Evolutionary conservation across 345 rosid genomes (phyloP).

Genomic region (Linum tenue): DNA sequence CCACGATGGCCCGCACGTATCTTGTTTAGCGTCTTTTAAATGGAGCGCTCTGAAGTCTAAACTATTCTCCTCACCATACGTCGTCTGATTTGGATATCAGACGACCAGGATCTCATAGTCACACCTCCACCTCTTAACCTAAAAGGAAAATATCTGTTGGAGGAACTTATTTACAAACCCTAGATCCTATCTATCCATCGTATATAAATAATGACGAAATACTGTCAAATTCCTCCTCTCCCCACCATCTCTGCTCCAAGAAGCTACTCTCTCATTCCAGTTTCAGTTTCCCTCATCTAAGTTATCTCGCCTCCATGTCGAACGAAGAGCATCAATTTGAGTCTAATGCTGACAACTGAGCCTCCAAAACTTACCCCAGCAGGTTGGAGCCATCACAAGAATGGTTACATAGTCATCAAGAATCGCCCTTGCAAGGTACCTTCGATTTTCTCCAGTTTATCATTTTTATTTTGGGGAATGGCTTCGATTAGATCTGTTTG

Average conservation of each 20-base stretch:
- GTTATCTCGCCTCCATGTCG: background rate
- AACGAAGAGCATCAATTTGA: background rate
- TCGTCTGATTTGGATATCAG: background rate
- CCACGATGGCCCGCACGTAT: too few species aligned
- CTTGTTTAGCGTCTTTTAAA: background rate
- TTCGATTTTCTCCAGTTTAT: background rate
- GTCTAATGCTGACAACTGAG: background rate
- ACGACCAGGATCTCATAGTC: background rate
- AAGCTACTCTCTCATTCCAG: background rate
- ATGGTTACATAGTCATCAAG: background rate
- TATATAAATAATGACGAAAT: background rate
- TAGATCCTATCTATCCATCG: background rate
- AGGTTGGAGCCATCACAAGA: background rate
- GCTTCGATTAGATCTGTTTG: background rate
- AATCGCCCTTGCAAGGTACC: background rate
- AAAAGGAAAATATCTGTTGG: too few species aligned
- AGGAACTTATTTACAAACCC: background rate
- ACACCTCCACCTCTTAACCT: too few species aligned
- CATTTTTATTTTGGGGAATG: too few species aligned
- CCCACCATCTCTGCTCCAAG: background rate
- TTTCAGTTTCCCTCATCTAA: background rate
- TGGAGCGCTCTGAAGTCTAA: background rate
- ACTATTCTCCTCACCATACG: background rate
- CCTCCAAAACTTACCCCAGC: background rate
- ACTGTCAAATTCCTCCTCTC: background rate